These are phyloP conservation scores for Lasiodiplodia sp. DNA, from an alignment of 2,329 filamentous ascomycete species.

Conservation along the genomic window DNA sequence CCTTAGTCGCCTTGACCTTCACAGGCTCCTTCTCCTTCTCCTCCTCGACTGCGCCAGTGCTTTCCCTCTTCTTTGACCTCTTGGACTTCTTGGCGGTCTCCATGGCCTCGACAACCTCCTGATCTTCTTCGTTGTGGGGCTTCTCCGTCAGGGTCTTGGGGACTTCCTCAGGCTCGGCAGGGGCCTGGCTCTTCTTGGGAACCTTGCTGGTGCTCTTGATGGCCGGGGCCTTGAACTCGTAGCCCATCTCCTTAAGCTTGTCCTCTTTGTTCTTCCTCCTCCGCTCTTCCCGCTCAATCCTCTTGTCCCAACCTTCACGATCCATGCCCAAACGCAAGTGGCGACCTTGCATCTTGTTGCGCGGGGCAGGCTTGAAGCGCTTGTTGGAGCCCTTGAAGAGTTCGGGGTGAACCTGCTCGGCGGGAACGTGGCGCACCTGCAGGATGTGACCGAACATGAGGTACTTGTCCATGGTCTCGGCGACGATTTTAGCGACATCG, in stretches of 20 bases:
- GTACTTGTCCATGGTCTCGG: slow-evolving; percentile 97
- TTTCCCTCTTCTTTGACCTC: slow-evolving; percentile 29
- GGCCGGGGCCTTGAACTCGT: slow-evolving; percentile 78
- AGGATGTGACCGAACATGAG: slow-evolving; percentile 93
- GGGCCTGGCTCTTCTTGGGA: slow-evolving; percentile 42
- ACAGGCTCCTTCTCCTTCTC: slow-evolving; percentile 4
- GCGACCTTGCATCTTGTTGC: slow-evolving; percentile 83
- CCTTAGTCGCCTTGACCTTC: slow-evolving; percentile 27
- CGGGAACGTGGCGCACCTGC: slow-evolving; percentile 80
- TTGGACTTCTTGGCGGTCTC: slow-evolving; percentile 32
- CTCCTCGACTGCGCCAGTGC: slow-evolving; percentile 8
- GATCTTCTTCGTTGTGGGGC: slow-evolving; percentile 23
- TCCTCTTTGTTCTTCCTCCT: slow-evolving; percentile 73
- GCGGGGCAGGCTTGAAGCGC: slow-evolving; percentile 86
- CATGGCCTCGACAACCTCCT: slow-evolving; percentile 31
- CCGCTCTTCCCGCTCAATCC: slow-evolving; percentile 75
- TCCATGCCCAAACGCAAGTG: slow-evolving; percentile 76
- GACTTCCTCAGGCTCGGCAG: slow-evolving; percentile 35
- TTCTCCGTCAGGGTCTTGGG: slow-evolving; percentile 40
- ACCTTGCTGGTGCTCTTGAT: slow-evolving; percentile 70
- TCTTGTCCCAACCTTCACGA: slow-evolving; percentile 79
- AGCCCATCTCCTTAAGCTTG: slow-evolving; percentile 80
- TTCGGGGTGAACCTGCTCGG: slow-evolving; percentile 78
- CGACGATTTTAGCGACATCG: slow-evolving; percentile 88
- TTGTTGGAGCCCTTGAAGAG: slow-evolving; percentile 91